phyloP scores from a whole-genome alignment of 768 basidiomycete genomes.

The Tricholoma saponaceum region DNA sequence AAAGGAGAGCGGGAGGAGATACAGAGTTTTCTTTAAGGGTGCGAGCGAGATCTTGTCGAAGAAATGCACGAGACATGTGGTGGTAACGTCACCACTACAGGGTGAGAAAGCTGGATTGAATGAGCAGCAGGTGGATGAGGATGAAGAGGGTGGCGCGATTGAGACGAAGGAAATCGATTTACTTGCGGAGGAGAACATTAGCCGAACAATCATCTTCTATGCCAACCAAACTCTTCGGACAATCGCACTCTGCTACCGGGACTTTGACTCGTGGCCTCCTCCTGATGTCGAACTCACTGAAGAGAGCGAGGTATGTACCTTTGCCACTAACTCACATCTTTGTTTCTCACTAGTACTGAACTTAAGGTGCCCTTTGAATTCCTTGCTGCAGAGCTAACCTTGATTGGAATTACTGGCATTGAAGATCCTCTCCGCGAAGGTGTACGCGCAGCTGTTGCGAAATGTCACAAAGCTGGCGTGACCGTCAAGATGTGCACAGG shows the following conservation, averaged over 20 bases:
- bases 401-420: conserved; percentile 90
- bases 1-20: conserved; percentile 41
- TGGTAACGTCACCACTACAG: conserved; percentile 42
- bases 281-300: conserved; percentile 31
- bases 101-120: conserved; percentile 14
- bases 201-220: conserved; percentile 94
- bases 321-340: neutral
- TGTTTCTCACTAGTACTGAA: conserved; percentile 9
- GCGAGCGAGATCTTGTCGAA: conserved; percentile 91
- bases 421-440: conserved; percentile 93
- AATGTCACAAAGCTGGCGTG: conserved; percentile 88
- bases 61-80: conserved; percentile 69
- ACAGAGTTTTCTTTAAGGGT: conserved; percentile 84
- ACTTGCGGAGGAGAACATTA: conserved; percentile 76
- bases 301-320: conserved; percentile 47
- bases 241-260: conserved; percentile 90
- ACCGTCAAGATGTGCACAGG: conserved; percentile 98
- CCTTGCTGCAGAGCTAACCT: conserved; percentile 68
- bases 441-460: conserved; percentile 83
- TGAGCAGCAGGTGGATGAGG: conserved; percentile 10
- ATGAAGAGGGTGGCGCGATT: conserved; percentile 28
- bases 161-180: conserved; percentile 61
- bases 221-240: conserved; percentile 95
- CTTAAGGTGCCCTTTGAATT: conserved; percentile 69
- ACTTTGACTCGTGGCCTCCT: conserved; percentile 87